These are phyloP conservation scores for Penicillium angulare DNA, from an alignment of 495 filamentous ascomycete genomes.

Conservation along the genomic window DNA sequence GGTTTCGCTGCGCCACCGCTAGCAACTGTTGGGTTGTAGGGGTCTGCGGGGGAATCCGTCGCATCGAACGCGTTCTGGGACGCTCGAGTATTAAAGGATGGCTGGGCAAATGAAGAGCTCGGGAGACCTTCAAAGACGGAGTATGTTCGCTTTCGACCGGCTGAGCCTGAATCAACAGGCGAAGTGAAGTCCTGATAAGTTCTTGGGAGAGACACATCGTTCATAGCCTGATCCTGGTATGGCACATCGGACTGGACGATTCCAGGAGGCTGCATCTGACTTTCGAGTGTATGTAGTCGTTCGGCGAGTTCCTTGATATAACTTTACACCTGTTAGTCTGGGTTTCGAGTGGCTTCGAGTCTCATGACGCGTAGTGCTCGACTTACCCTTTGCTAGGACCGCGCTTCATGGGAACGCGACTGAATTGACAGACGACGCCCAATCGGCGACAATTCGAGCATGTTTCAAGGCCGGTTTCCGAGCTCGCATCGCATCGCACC, in stretches of 20 bases:
- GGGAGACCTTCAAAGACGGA: slow-evolving; percentile 54
- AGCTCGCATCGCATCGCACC: slow-evolving; percentile 89
- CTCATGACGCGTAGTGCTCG: slow-evolving; percentile 1
- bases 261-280: slow-evolving; percentile 52
- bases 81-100: slow-evolving; percentile 41
- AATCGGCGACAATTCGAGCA: slow-evolving; percentile 87
- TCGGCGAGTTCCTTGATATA: slow-evolving; percentile 98
- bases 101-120: slow-evolving; percentile 45
- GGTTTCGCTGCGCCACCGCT: slow-evolving; percentile 33
- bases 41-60: slow-evolving; percentile 44
- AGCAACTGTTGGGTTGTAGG: slow-evolving; percentile 32
- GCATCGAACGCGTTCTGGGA: slow-evolving; percentile 41
- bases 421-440: slow-evolving; percentile 77
- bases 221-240: slow-evolving; percentile 46
- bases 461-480: slow-evolving; percentile 72
- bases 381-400: slow-evolving; percentile 91
- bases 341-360: no score
- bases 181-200: slow-evolving; percentile 51
- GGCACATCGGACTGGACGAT: slow-evolving; percentile 48
- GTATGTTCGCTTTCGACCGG: slow-evolving; percentile 55
- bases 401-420: slow-evolving; percentile 89
- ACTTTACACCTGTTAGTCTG: slow-evolving; percentile 41
- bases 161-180: slow-evolving; percentile 38
- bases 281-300: slow-evolving; percentile 79
- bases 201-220: slow-evolving; percentile 43